phyloP scores from a whole-genome alignment of 2,329 filamentous ascomycete genomes.

The Ophiostoma novo-ulmi region DNA sequence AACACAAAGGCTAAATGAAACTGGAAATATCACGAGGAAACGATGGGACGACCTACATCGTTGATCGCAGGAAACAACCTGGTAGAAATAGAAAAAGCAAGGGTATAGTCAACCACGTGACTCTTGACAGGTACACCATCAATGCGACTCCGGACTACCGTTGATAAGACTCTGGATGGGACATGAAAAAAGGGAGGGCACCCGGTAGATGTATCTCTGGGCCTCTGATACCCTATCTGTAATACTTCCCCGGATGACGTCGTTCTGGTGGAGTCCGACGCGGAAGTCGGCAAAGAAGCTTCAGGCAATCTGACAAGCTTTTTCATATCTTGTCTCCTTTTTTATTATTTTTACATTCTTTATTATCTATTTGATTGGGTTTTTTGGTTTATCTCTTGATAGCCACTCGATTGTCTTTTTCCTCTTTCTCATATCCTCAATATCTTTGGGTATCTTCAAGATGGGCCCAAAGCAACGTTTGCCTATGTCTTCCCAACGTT shows the following conservation, averaged over 20 bases:
- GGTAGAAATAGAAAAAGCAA: slow-evolving; percentile 5
- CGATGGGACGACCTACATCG: background rate
- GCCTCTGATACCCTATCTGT: slow-evolving; percentile 10
- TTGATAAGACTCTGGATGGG: slow-evolving; percentile 8
- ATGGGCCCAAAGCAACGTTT: slow-evolving; percentile 5
- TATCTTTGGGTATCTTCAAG: slow-evolving; percentile 1
- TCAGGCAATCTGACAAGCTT: background rate
- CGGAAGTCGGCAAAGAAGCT: slow-evolving; percentile 8
- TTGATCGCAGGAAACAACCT: background rate
- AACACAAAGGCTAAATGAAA: slow-evolving; percentile 1
- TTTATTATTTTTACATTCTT: background rate
- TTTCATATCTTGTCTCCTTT: background rate
- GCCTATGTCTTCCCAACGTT: slow-evolving; percentile 3
- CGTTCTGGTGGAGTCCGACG: background rate
- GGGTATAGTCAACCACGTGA: background rate
- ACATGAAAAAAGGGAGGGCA: background rate
- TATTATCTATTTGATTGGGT: background rate
- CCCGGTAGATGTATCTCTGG: background rate
- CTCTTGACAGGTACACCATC: background rate
- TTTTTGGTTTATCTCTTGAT: background rate
- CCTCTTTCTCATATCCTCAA: background rate
- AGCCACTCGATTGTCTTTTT: background rate
- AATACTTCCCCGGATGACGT: slow-evolving; percentile 3
- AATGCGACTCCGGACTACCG: background rate
- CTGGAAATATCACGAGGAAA: slow-evolving; percentile 1